Percentiles rank a stretch among this genome's conserved stretches.
Conservation (phyloP, 129 eudicot species). For the Dittrichia graveolens region DNA sequence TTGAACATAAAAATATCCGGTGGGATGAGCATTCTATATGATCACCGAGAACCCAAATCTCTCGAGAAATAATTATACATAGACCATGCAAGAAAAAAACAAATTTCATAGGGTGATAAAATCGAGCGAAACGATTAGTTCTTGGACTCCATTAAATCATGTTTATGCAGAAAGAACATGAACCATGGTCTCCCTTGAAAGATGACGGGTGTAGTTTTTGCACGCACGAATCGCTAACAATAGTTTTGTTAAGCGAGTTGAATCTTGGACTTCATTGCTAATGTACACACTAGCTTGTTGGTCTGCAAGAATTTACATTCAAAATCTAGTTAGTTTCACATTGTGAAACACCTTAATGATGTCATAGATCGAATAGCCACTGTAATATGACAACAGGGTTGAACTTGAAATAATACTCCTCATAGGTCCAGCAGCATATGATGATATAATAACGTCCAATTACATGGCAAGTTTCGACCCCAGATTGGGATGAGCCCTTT, state of each 20-base stretch:
- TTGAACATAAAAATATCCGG: not conserved
- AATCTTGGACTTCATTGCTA: conserved; percentile 26
- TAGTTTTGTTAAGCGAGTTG: conserved; percentile 3
- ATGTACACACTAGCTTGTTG: conserved; percentile 60
- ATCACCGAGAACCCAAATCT: not conserved
- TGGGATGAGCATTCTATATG: not conserved
- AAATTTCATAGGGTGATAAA: not conserved
- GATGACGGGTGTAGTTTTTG: not conserved
- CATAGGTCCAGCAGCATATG: too few species aligned
- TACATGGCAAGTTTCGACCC: conserved; percentile 59
- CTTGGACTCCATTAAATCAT: conserved; percentile 10
- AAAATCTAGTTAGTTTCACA: conserved; percentile 8
- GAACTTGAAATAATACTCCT: too few species aligned
- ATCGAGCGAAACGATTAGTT: conserved; percentile 1
- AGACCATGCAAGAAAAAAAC: not conserved
- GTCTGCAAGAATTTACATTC: conserved; percentile 43
- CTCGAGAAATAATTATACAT: not conserved
- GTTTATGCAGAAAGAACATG: conserved; percentile 13
- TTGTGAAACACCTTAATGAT: conserved; percentile 49
- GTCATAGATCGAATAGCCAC: too few species aligned
- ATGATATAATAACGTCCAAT: conserved; percentile 15
- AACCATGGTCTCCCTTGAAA: not conserved
- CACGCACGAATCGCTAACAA: not conserved
- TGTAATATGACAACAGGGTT: too few species aligned
- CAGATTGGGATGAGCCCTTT: conserved; percentile 56